Evolutionary conservation across 345 rosid genomes (phyloP).

Genomic region (Arabis alpina): DNA sequence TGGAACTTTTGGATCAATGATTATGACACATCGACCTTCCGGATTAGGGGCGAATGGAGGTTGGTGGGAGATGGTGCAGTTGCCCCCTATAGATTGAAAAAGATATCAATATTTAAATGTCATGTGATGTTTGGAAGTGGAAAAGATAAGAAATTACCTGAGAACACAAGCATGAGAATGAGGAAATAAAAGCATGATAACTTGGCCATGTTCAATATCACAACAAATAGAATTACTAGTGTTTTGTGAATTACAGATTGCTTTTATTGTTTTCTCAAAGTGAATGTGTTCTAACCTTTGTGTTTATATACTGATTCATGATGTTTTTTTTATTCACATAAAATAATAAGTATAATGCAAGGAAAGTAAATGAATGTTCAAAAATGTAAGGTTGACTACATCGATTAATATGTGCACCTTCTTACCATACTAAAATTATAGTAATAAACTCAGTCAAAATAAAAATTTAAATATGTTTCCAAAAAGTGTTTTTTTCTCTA

Average conservation of each 20-base stretch:
- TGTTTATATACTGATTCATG: neutral
- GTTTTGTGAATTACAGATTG: neutral
- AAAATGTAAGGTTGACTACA: neutral
- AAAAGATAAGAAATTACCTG: neutral
- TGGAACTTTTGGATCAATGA: neutral
- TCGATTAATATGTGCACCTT: neutral
- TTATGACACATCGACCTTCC: neutral
- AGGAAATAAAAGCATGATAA: slow-evolving; percentile 24
- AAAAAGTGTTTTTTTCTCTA: too few relatives aligned
- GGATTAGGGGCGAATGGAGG: too few relatives aligned
- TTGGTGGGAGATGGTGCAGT: too few relatives aligned
- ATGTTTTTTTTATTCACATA: neutral
- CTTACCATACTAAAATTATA: too few relatives aligned
- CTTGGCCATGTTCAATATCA: slow-evolving; percentile 18
- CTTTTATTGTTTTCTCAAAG: neutral
- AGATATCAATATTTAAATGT: neutral
- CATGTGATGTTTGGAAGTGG: neutral
- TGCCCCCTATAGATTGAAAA: too few relatives aligned
- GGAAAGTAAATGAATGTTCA: neutral
- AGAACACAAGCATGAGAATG: slow-evolving; percentile 21
- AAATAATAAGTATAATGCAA: neutral
- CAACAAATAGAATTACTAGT: too few relatives aligned
- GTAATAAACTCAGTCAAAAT: too few relatives aligned
- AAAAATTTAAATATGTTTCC: too few relatives aligned
- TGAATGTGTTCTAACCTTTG: neutral